phyloP scores from a whole-genome alignment of 495 filamentous ascomycete genomes.

The Annulohypoxylon stygium region DNA sequence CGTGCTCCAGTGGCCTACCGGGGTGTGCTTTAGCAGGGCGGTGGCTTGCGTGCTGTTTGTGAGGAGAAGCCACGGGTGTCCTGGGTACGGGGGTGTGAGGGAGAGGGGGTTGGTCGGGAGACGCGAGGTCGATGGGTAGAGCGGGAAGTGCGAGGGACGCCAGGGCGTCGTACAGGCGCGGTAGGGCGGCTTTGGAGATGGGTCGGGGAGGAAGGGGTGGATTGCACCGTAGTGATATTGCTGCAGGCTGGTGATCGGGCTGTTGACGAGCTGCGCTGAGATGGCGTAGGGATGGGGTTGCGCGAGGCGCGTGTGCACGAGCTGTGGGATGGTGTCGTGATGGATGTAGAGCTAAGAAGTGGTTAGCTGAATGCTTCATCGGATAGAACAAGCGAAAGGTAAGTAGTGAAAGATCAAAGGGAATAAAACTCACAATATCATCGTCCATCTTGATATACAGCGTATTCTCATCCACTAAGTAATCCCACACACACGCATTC shows the following conservation, averaged over 20 bases:
- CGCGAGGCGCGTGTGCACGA: background rate
- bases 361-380: background rate
- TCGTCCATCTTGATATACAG: constrained; percentile 1
- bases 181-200: background rate
- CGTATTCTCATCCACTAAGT: background rate
- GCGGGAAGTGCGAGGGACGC: background rate
- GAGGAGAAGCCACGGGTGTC: background rate
- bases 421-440: background rate
- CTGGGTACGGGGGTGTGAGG: background rate
- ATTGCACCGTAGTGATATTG: constrained; percentile 5
- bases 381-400: background rate
- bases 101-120: background rate
- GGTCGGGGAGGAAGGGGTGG: constrained; percentile 2
- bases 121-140: background rate
- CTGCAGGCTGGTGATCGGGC: background rate
- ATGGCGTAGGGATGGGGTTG: background rate
- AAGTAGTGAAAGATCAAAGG: background rate
- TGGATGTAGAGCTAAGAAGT: background rate
- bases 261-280: constrained; percentile 2
- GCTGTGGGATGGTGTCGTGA: background rate
- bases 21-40: background rate
- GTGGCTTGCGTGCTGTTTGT: background rate
- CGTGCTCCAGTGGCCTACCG: background rate
- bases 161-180: background rate
- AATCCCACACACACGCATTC: background rate